Conservation (phyloP, 371 early-diverging fungal genomes). For the Phascolomyces articulosus region DNA sequence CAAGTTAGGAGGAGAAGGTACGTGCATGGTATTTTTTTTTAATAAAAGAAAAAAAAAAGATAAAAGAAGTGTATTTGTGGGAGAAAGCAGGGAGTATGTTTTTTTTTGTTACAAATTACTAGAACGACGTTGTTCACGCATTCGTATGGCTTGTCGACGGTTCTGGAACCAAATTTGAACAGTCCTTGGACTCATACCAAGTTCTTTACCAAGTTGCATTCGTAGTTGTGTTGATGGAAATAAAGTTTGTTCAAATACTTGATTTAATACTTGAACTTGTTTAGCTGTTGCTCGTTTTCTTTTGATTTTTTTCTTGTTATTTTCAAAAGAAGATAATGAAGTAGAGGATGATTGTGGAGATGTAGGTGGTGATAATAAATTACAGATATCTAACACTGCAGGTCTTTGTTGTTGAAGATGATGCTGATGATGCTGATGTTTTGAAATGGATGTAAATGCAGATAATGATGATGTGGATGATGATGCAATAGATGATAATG, state of each 20-base stretch:
- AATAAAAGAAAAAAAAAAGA: no score
- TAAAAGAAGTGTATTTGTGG: neutral
- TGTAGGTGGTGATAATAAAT: constrained; percentile 18
- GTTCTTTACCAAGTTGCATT: constrained; percentile 10
- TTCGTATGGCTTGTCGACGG: constrained; percentile 68
- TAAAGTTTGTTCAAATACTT: constrained; percentile 8
- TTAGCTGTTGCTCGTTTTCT: constrained; percentile 6
- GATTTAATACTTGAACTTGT: constrained; percentile 5
- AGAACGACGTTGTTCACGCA: constrained; percentile 38
- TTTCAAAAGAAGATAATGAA: neutral
- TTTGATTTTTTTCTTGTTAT: neutral
- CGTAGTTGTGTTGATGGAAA: constrained; percentile 12
- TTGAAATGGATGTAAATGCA: no score
- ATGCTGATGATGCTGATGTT: neutral
- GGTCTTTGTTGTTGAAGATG: constrained; percentile 18
- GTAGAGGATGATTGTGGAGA: neutral
- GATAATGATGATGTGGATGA: neutral
- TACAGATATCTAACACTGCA: constrained; percentile 40
- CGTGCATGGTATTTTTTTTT: no score
- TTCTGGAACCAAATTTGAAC: constrained; percentile 98
- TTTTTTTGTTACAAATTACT: constrained; percentile 1
- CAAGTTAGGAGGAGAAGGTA: no score
- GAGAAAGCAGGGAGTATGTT: neutral
- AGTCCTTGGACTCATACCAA: constrained; percentile 10
- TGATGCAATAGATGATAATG: neutral